phyloP scores from a whole-genome alignment of 768 basidiomycete species.

The Termitomyces sp. region DNA sequence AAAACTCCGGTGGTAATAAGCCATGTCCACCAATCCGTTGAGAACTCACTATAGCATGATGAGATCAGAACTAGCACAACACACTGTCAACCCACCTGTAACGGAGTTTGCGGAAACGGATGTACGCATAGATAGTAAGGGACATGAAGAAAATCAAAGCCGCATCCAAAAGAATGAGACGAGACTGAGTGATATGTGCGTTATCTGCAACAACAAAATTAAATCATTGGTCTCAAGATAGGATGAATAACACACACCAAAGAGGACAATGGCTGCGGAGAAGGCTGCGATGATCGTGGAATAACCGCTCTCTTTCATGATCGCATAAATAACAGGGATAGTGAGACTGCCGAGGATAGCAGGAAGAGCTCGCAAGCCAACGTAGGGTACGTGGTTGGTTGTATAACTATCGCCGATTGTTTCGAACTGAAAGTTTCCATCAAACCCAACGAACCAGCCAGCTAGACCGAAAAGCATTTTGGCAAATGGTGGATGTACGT shows the following conservation, averaged over 20 bases:
- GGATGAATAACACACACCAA: constrained; percentile 54
- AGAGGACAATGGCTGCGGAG: constrained; percentile 78
- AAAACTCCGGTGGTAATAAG: constrained; percentile 83
- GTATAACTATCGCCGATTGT: constrained; percentile 94
- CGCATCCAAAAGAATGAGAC: constrained; percentile 93
- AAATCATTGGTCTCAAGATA: no score
- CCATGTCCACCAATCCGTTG: constrained; percentile 94
- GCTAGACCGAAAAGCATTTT: constrained; percentile 92
- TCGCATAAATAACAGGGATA: constrained; percentile 85
- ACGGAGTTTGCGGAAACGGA: constrained; percentile 92
- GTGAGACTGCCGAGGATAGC: constrained; percentile 91
- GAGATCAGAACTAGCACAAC: not conserved
- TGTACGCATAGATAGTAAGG: constrained; percentile 87
- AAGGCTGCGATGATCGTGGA: constrained; percentile 89
- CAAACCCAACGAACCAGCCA: constrained; percentile 96
- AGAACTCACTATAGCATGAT: constrained; percentile 62
- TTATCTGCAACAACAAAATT: constrained; percentile 57
- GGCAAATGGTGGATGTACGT: constrained; percentile 96
- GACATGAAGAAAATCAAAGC: constrained; percentile 94
- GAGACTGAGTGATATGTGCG: constrained; percentile 93
- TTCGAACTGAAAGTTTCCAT: constrained; percentile 91
- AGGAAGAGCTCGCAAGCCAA: constrained; percentile 89
- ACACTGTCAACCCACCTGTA: constrained; percentile 53
- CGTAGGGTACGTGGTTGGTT: constrained; percentile 82
- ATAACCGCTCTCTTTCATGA: constrained; percentile 98